Evolutionary conservation across 495 filamentous ascomycete genomes (phyloP).

Genomic region (Podospora pseudopauciseta): DNA sequence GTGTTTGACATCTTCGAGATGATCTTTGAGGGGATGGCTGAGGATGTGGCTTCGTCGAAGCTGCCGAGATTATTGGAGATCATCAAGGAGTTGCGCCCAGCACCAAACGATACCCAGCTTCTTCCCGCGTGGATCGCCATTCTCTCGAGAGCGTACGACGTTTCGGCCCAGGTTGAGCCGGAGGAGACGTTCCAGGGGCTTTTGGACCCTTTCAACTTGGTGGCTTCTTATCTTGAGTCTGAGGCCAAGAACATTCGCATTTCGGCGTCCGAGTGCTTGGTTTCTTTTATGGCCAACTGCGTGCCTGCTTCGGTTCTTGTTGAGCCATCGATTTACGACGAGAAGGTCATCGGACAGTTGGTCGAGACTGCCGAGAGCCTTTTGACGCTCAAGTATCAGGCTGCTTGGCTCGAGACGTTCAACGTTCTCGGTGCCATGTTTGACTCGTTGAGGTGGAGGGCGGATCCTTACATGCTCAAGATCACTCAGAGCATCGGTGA

Average conservation of each 20-base stretch:
- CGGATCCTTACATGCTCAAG: constrained; percentile 67
- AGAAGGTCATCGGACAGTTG: constrained; percentile 75
- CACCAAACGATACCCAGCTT: constrained; percentile 84
- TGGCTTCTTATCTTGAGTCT: constrained; percentile 76
- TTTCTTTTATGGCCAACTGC: constrained; percentile 86
- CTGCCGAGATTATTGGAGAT: constrained; percentile 80
- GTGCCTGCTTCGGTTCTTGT: constrained; percentile 74
- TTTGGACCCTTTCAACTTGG: constrained; percentile 71
- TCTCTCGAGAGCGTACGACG: constrained; percentile 87
- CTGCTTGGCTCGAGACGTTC: constrained; percentile 94
- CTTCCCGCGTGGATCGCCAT: constrained; percentile 96
- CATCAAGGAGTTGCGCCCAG: constrained; percentile 84
- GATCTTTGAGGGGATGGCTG: constrained; percentile 85
- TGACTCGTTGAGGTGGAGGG: constrained; percentile 78
- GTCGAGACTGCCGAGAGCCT: constrained; percentile 64
- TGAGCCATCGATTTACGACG: constrained; percentile 83
- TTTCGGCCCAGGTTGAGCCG: constrained; percentile 78
- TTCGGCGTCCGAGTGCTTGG: constrained; percentile 89
- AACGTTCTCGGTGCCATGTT: constrained; percentile 85
- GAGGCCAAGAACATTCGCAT: constrained; percentile 86
- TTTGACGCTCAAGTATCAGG: constrained; percentile 84
- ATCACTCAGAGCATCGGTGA: constrained; percentile 78
- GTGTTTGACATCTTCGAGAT: constrained; percentile 96
- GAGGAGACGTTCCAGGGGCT: constrained; percentile 87
- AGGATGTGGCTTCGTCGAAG: constrained; percentile 81